These are phyloP conservation scores for Anisodus acutangulus DNA, from an alignment of 257 asterid genomes.

Conservation along the genomic window DNA sequence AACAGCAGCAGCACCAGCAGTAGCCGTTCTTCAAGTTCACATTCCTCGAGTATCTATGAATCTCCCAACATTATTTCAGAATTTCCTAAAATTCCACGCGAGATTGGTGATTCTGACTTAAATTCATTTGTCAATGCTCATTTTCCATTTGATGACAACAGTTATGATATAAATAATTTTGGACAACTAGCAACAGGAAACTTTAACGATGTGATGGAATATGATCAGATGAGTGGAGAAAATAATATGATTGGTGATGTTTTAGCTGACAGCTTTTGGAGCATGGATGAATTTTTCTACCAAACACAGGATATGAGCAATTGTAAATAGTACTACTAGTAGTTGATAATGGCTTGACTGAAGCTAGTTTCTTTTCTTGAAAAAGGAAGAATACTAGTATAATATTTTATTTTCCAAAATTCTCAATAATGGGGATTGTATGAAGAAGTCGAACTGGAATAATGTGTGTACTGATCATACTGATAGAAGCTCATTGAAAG, in stretches of 20 bases:
- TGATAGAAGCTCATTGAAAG: background rate
- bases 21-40: background rate
- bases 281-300: conserved; percentile 38
- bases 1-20: conserved; percentile 7
- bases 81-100: background rate
- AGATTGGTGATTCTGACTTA: conserved; percentile 19
- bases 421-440: background rate
- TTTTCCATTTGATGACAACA: conserved; percentile 29
- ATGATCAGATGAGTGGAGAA: conserved; percentile 26
- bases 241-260: conserved; percentile 34
- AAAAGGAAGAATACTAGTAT: background rate
- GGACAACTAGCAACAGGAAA: background rate
- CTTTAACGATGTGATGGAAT: background rate
- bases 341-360: background rate
- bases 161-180: conserved; percentile 30
- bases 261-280: conserved; percentile 35
- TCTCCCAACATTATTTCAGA: background rate
- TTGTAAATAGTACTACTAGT: background rate
- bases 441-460: background rate
- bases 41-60: conserved; percentile 11
- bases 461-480: background rate
- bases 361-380: background rate
- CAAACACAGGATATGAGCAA: background rate
- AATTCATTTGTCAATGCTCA: conserved; percentile 24
- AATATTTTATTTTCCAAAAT: background rate